Evolutionary conservation across 192 early-diverging fungal species (phyloP), one percentile per base, ranked within the genome.

Genomic region (Rhizophagus clarus): DNA sequence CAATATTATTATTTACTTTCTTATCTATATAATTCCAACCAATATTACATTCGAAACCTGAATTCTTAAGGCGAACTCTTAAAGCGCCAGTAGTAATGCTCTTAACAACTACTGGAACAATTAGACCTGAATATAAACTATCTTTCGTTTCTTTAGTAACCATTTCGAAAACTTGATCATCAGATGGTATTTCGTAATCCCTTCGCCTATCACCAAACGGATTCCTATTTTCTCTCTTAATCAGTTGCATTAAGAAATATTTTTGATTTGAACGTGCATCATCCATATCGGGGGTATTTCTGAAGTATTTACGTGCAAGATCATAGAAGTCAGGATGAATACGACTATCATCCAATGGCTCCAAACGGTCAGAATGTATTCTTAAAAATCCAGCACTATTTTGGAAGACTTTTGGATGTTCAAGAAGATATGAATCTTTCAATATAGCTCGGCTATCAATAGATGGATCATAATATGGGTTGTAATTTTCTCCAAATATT

Each of bases 271-370:
- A 24, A 66, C 96, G 85, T n/a, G 42, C 71, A 51, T 72, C 71
- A 68, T 94, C 93, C 72, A 97, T 90, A 81, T 98, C 98, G 64
- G 98, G 85, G 1, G 97, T 96, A 82, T 97, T 97, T 6, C 94
- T 91, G 15, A 95, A 96, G 96, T 98, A 98, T 85, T 99, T 97
- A 40, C 97, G 90, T 1, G 97, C 97, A 56, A 98, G 84, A 42
- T 94, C 93, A 80, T 99, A 99, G 82, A 98, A 95, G 84, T 97
- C 93, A 8, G 95, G 96, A 83, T 98, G 98, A 67, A 99, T 95
- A 61, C 96, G 91, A 42, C 96, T 99, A 74, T 94, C 93, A 84
- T 99, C 98, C 40, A 99, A 86, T 40, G 95, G 88, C 83, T 99
- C 97, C 3, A 81, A 83, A 24, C 26, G 42, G 5, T 47, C 45